Evolutionary conservation across 2,329 filamentous ascomycete species (phyloP), one percentile per base, ranked within the genome.

Genomic region (Juglanconis juglandina): DNA sequence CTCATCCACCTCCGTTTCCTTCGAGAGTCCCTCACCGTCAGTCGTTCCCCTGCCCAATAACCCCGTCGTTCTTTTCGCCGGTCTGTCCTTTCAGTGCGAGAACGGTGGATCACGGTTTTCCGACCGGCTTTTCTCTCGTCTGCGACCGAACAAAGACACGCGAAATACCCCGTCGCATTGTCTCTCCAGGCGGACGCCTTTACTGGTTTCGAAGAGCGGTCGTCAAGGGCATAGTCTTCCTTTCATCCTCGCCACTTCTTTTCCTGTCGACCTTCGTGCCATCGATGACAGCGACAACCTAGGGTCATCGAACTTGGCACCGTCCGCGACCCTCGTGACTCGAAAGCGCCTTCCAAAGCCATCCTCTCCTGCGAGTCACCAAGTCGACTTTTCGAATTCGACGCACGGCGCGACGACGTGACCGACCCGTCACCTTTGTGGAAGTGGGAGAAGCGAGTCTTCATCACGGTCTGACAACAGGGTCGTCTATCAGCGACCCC

Each of bases 121-220:
- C 59, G 53, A 49, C 58, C 58, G 53, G 54, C 58, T 55, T 63
- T 58, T 53, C 34, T 58, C 59, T 30, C 46, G 47, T 54, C 61
- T 63, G 54, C 50, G 52, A 47, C 50, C 53, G 58, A 41, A 50
- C 58, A 52, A 48, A 58, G 58, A 55, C 52, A 51, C 54, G 47
- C 44, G 46, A 34, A 17, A 51, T 11, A 17, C 35, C 39, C 14
- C 50, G 39, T 63, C 54, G 61, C 58, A 32, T 63, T 56, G 61
- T 59, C 37, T 37, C 41, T 57, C 51, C 39, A 46, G 56, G 53
- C 53, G 54, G 61, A 63, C 61, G 57, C 61, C 61, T 63, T 63
- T 44, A 63, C 51, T 63, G 61, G 58, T 60, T 63, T 52, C 53
- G 56, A 60, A 48, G 50, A 58, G 58, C 46, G 46, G 58, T 63